Evolutionary conservation across 768 basidiomycete species (phyloP), one percentile per base, ranked within the genome.

Genomic region (Lactifluus pinguis): DNA sequence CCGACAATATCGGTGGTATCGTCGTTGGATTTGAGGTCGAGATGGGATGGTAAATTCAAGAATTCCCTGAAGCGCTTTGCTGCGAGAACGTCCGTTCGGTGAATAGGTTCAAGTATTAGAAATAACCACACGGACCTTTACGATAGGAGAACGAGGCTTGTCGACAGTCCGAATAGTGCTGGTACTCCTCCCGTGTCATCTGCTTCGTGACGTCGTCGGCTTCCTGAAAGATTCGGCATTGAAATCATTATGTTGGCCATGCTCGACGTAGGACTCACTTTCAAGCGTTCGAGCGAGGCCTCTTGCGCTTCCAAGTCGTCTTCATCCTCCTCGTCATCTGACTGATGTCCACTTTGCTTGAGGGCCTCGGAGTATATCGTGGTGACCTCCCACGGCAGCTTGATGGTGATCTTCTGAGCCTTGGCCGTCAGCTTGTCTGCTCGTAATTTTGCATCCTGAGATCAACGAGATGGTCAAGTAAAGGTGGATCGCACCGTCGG

Each of bases 181-280:
- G 89, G 71, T 98, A 98, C 68, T 98, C 92, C 71, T 98, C 95
- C 67, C 90, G 81, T 8, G 93, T 95, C 95, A 98, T 98, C 74
- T 92, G 84, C 49, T 91, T 81, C 1, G 95, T 98, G 11, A 92
- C 87, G 64, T 94, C 92, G 73, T 98, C 95, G 2, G 93, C 92
- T 80, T 97, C 94, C 86, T 92, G 30, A 32, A 3, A 64, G 8
- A 54, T 38, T 44, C 9, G n/a, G 7, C 32, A 39, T 25, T 49
- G 9, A 54, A 45, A 25, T 14, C 1, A 52, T 49, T 5, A 50
- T 44, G 4, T 5, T 38, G 30, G n/a, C 38, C 6, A 53, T 39
- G 9, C 49, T 19, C 52, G 13, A 9, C 14, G 41, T 25, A 44
- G 51, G 30, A 11, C 14, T 15, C 25, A 86, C 89, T 75, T 89